Base-by-base conservation (phyloP, 768 basidiomycete genomes). In the Boletellus emodensis region DNA sequence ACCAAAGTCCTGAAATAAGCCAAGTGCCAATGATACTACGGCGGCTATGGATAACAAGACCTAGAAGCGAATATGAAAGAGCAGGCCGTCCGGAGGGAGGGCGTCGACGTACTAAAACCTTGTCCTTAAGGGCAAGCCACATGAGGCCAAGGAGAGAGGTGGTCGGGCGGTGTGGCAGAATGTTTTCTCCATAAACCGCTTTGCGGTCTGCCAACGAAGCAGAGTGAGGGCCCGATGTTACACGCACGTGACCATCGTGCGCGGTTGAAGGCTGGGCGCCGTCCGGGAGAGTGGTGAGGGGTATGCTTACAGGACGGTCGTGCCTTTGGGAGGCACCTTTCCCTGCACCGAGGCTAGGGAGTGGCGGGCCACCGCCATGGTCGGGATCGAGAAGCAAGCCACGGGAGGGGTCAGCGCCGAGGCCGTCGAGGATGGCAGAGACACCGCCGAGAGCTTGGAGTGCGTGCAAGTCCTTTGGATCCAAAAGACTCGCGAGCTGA, bases 1-100 rank as follows among this genome's bases (percentile, higher is more conserved):
- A 11, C 94, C 95, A 63, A 97, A 87, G 63, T 94, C 92, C 65
- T 95, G 89, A 70, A 96, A 96, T 26, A 99, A 72, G 17, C 96
- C 96, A 13, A 98, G 81, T 12, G 93, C 94, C 40, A 99, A 76
- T 14, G 96, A 96, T 36, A 99, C 79, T 35, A 90, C 82, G 3
- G 96, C 96, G 41, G 95, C 92, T 61, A 98, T 81, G 15, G 90
- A 91, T 35, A 98, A 79, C 44, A 99, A 66, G 53, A 98, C 80
- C 90, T 94, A 37, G 33, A 38, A 26, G 28, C 13, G 41, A 55
- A 48, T 10, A 43, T 53, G 28, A 34, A 55, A 42, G 20, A 26
- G 40, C 13, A 64, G 43, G 2, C 10, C 20, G n/a, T 24, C 13
- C 11, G 41, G 49, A 50, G 18, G 33, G 3, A 17, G 6, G 38